Evolutionary conservation across 371 early-diverging fungal genomes (phyloP).

Genomic region (Mucor mucedo): DNA sequence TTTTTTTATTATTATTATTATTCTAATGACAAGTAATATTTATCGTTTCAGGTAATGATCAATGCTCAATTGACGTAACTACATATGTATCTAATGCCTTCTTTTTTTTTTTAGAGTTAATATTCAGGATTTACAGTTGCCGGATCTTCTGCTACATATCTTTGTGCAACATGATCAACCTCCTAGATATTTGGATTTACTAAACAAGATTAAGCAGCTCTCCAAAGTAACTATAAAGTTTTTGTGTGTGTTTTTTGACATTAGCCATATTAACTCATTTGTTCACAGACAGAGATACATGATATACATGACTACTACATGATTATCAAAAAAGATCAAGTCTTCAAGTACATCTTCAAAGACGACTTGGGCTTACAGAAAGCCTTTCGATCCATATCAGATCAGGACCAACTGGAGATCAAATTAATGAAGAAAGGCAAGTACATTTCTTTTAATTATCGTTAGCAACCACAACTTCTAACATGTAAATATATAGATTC

Average conservation of each 20-base stretch:
- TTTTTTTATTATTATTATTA: no score
- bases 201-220: slow-evolving; percentile 23
- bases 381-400: slow-evolving; percentile 20
- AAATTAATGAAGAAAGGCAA: slow-evolving; percentile 18
- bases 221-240: slow-evolving; percentile 14
- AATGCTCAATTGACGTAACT: background rate
- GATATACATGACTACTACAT: slow-evolving; percentile 24
- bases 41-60: slow-evolving; percentile 31
- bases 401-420: slow-evolving; percentile 21
- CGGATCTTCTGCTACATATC: slow-evolving; percentile 25
- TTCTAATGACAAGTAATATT: slow-evolving; percentile 3
- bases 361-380: slow-evolving; percentile 28
- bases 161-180: slow-evolving; percentile 20
- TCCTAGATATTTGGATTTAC: slow-evolving; percentile 24
- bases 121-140: slow-evolving; percentile 23
- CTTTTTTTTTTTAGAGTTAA: slow-evolving; percentile 17
- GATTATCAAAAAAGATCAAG: slow-evolving; percentile 16
- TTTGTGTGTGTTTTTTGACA: background rate
- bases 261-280: background rate
- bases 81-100: background rate
- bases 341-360: slow-evolving; percentile 13
- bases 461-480: background rate
- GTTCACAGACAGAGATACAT: background rate
- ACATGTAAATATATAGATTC: background rate
- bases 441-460: background rate